Evolutionary conservation across 1,284 basidiomycete genomes (phyloP), one percentile per base, ranked within the genome.

Genomic region (Chalciporus sp.): DNA sequence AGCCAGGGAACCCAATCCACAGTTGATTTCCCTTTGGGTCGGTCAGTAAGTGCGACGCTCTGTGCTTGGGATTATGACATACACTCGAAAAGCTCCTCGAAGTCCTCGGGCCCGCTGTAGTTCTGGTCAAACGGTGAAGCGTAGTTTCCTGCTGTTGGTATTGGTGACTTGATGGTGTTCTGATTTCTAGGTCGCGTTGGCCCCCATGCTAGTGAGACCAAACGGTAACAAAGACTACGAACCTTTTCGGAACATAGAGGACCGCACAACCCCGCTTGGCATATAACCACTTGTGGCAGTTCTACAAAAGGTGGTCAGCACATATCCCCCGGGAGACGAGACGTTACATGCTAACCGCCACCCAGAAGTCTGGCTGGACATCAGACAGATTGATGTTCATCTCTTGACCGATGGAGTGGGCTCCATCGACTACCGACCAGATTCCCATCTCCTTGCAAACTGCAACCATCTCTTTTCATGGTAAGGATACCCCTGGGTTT

Each of bases 241-340:
- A 88, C 88, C 88, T 74, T 58, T 79, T 77, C 0, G 91, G 86
- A 2, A 90, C 85, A 68, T 94, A 94, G 19, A 94, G 72, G 9
- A 88, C 73, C 0, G 90, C 87, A 50, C 80, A 85, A 7, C 82
- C 77, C 4, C 91, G 79, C 64, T 90, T 90, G 10, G 82, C 80
- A 58, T 74, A 84, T 3, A 93, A 71, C 91, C 91, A 93, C 69
- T 93, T 93, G 73, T 92, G 88, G 62, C 84, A 86, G 67, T 91
- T 91, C 80, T 84, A 37, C 40, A 11, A 14, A 16, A 33, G 14
- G 12, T 10, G 4, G 31, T 4, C 31, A 33, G 12, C 2, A 6
- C 6, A 1, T 33, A 33, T 12, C 4, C 6, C 31, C 12, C 11
- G 2, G 8, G 19, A 14, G n/a, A n/a, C 6, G 2, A 7, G 29